phyloP scores from a whole-genome alignment of 331 rosid genomes.

The Rosa hybrid region DNA sequence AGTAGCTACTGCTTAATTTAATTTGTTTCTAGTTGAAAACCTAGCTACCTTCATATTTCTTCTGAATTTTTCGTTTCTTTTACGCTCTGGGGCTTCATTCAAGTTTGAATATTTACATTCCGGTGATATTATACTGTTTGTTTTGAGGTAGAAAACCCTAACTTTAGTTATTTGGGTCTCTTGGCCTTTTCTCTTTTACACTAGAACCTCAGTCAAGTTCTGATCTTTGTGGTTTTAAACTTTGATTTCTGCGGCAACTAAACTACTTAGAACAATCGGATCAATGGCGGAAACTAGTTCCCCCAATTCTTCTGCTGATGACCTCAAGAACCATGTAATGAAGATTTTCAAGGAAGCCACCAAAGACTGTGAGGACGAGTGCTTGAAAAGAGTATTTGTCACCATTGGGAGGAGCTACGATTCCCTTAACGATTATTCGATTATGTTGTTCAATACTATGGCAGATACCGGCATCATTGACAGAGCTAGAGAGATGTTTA shows the following conservation, averaged over 20 bases:
- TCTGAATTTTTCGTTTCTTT: neutral
- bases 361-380: neutral
- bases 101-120: neutral
- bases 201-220: too few relatives aligned
- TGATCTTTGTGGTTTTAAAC: neutral
- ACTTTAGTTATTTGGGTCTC: too few relatives aligned
- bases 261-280: too few relatives aligned
- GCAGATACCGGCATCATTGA: neutral
- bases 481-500: neutral
- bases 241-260: too few relatives aligned
- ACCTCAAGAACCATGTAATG: neutral
- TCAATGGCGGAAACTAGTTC: neutral
- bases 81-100: too few relatives aligned
- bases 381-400: too few relatives aligned
- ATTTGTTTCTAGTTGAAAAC: neutral
- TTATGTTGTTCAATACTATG: neutral
- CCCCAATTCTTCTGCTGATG: neutral
- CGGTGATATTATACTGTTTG: too few relatives aligned
- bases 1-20: too few relatives aligned
- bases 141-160: too few relatives aligned
- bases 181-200: too few relatives aligned
- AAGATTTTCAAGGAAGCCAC: neutral
- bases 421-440: neutral
- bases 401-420: neutral
- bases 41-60: neutral